These are phyloP conservation scores for Aspergillaceae sp. DNA, from an alignment of 2,329 filamentous ascomycete genomes.

Conservation along the genomic window DNA sequence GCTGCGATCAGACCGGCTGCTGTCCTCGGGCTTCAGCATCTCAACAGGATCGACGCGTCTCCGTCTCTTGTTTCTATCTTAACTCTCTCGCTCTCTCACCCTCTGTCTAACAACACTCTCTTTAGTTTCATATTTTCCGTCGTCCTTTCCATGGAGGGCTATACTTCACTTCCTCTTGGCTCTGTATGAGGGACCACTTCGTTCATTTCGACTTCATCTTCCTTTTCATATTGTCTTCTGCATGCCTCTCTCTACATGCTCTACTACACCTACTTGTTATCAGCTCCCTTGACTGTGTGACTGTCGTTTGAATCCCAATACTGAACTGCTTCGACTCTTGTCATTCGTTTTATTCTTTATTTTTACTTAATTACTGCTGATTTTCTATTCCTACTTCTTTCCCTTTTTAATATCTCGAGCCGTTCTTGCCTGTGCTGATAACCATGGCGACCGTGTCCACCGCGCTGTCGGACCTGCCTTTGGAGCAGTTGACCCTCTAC, in stretches of 20 bases:
- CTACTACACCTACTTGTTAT: neutral
- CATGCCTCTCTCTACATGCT: neutral
- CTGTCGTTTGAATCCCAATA: slow-evolving; percentile 2
- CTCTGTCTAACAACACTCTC: slow-evolving; percentile 5
- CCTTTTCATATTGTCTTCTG: slow-evolving; percentile 2
- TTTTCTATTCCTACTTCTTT: slow-evolving; percentile 3
- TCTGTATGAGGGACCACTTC: slow-evolving; percentile 10
- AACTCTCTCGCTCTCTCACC: slow-evolving; percentile 1
- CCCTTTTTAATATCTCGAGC: slow-evolving; percentile 4
- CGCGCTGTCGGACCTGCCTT: slow-evolving; percentile 65
- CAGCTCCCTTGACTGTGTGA: slow-evolving; percentile 4
- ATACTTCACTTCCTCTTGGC: slow-evolving; percentile 9
- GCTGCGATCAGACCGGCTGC: too few relatives aligned
- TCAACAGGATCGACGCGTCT: neutral
- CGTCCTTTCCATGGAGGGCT: slow-evolving; percentile 14
- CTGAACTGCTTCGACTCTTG: neutral
- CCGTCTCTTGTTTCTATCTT: slow-evolving; percentile 1
- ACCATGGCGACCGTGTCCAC: slow-evolving; percentile 77
- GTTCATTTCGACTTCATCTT: slow-evolving; percentile 6
- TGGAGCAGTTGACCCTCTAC: slow-evolving; percentile 78
- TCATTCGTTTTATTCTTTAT: slow-evolving; percentile 1
- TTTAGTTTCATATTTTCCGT: too few relatives aligned
- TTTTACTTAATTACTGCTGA: slow-evolving; percentile 1
- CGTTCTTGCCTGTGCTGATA: slow-evolving; percentile 5
- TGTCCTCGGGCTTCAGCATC: too few relatives aligned